Conservation (phyloP, 352 stramenopile species). For the Phytophthora chlamydospora region DNA sequence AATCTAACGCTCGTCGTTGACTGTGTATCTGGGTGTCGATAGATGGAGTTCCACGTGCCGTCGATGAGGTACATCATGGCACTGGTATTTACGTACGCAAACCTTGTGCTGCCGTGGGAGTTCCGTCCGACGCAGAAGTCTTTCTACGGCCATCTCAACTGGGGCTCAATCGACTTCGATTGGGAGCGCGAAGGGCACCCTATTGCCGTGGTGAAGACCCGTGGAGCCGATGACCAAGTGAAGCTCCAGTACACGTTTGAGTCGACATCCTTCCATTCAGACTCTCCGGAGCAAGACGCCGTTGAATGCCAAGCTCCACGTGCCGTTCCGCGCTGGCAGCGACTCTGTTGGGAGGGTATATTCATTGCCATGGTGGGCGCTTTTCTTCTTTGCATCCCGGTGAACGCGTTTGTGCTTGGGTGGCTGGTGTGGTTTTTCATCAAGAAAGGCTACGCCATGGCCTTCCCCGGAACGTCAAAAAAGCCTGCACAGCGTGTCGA, state of each 20-base stretch:
- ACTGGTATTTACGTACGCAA: constrained; percentile 73
- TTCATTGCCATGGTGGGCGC: constrained; percentile 44
- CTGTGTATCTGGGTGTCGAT: neutral
- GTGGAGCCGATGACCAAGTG: constrained; percentile 64
- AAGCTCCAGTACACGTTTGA: constrained; percentile 72
- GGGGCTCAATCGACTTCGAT: constrained; percentile 93
- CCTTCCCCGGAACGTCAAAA: constrained; percentile 9
- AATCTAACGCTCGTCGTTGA: too few species aligned
- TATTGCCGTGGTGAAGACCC: constrained; percentile 62
- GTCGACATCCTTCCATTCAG: constrained; percentile 49
- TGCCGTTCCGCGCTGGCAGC: constrained; percentile 36
- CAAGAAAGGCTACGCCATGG: constrained; percentile 39
- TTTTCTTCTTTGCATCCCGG: constrained; percentile 59
- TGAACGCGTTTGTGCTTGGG: constrained; percentile 58
- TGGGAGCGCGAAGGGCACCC: constrained; percentile 65
- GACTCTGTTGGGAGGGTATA: constrained; percentile 44
- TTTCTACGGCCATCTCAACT: constrained; percentile 92
- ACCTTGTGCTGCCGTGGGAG: constrained; percentile 80
- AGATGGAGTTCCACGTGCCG: constrained; percentile 81
- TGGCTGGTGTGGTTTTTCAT: constrained; percentile 72
- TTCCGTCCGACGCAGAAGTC: constrained; percentile 63
- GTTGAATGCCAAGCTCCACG: constrained; percentile 54
- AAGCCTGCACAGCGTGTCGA: constrained; percentile 11
- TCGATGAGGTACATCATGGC: constrained; percentile 60
- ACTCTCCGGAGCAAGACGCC: constrained; percentile 51